phyloP scores from a whole-genome alignment of 345 rosid species.

The Noccaea caerulescens region DNA sequence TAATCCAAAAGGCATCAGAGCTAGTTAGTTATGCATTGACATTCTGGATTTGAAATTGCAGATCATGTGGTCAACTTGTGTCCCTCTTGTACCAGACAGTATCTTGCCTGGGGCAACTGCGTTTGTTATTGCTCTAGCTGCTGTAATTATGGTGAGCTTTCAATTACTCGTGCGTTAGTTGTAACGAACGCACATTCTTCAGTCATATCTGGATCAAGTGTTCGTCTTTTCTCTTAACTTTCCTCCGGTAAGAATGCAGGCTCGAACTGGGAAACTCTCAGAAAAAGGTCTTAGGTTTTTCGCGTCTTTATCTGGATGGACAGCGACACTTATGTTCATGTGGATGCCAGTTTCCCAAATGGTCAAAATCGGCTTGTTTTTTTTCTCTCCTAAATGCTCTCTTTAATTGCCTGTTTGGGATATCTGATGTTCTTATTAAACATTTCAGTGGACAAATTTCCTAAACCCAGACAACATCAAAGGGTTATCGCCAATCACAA shows the following conservation, averaged over 20 bases:
- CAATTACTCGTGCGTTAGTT: constrained; percentile 20
- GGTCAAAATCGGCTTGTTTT: constrained; percentile 47
- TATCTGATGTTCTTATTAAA: constrained; percentile 30
- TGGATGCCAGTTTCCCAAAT: constrained; percentile 95
- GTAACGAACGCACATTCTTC: background rate
- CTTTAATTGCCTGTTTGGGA: constrained; percentile 2
- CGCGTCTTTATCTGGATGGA: constrained; percentile 85
- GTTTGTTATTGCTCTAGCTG: constrained; percentile 61
- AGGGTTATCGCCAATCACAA: constrained; percentile 81
- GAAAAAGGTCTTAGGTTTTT: constrained; percentile 68
- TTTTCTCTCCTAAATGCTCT: background rate
- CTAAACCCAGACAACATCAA: constrained; percentile 79
- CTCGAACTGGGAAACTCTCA: constrained; percentile 71
- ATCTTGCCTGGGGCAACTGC: constrained; percentile 70
- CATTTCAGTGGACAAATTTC: constrained; percentile 87
- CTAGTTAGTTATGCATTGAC: background rate
- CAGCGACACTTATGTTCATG: constrained; percentile 96
- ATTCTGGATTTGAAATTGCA: constrained; percentile 41
- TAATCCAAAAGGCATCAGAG: background rate
- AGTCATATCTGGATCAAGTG: background rate
- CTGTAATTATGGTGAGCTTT: constrained; percentile 74
- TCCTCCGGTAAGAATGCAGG: constrained; percentile 61
- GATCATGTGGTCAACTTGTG: constrained; percentile 97
- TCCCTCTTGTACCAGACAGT: constrained; percentile 69
- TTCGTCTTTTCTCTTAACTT: constrained; percentile 31